Conservation (phyloP, 352 stramenopile species). For the Globisporangium canariense region DNA sequence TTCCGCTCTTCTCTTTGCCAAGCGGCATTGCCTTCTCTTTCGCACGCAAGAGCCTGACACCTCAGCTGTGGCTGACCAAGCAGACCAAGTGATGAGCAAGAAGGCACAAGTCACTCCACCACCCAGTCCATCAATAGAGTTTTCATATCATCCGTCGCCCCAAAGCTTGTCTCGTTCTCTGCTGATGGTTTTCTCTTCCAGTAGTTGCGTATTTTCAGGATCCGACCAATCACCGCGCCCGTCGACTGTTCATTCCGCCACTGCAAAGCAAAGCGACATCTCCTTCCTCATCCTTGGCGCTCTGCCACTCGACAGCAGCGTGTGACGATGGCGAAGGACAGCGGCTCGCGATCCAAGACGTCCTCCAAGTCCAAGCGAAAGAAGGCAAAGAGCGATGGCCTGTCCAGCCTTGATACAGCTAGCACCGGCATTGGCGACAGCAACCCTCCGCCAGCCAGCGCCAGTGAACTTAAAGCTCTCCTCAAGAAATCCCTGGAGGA, state of each 20-base stretch:
- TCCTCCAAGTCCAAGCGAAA: not conserved
- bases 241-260: not conserved
- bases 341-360: not conserved
- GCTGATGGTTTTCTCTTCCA: not conserved
- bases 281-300: too few relatives aligned
- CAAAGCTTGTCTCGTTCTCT: not conserved
- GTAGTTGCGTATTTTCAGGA: not conserved
- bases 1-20: conserved; percentile 64
- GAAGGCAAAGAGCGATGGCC: not conserved
- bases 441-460: not conserved
- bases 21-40: conserved; percentile 30
- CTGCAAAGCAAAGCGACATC: too few relatives aligned
- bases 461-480: conserved; percentile 21
- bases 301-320: not conserved
- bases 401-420: not conserved
- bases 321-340: conserved; percentile 4
- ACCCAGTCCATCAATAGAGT: not conserved
- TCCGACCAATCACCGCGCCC: not conserved
- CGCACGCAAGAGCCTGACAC: not conserved
- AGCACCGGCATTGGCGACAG: not conserved
- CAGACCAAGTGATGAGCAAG: too few relatives aligned
- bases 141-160: not conserved
- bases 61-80: too few relatives aligned
- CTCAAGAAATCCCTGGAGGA: conserved; percentile 13
- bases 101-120: not conserved